A percentile compares a stretch with the other conserved stretches of the same genome.
Conservation (phyloP, 2,329 filamentous ascomycete genomes). For the Pseudofabraea citricarpa region DNA sequence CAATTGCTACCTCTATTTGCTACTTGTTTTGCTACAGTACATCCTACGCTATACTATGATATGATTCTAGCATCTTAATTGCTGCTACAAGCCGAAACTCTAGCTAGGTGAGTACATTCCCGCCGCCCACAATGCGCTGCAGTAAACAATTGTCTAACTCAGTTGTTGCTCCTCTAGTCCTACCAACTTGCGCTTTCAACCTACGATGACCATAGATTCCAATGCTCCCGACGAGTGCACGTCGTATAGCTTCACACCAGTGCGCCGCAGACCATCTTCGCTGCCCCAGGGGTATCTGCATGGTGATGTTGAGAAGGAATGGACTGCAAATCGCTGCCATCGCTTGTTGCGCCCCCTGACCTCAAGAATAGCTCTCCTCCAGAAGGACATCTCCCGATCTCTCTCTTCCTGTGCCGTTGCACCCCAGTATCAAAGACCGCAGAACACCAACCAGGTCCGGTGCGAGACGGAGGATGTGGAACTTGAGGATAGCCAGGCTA, state of each 20-base stretch:
- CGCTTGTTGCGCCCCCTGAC: constrained; percentile 37
- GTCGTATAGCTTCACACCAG: constrained; percentile 21
- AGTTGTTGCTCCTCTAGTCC: not conserved
- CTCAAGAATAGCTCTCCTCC: constrained; percentile 36
- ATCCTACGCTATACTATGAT: too few species aligned
- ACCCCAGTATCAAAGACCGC: not conserved
- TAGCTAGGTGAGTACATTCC: not conserved
- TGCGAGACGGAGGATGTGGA: not conserved
- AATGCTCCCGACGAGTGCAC: too few species aligned
- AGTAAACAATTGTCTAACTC: not conserved
- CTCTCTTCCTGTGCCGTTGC: constrained; percentile 10
- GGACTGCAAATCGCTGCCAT: constrained; percentile 39
- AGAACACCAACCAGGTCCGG: not conserved
- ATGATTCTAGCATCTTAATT: too few species aligned
- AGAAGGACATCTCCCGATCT: constrained; percentile 28
- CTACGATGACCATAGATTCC: too few species aligned
- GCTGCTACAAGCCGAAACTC: too few species aligned
- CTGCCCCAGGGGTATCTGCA: constrained; percentile 14
- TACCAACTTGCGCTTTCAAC: not conserved
- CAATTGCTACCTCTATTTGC: not conserved
- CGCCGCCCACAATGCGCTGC: not conserved
- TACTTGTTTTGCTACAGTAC: not conserved
- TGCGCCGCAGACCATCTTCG: constrained; percentile 18
- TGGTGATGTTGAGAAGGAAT: constrained; percentile 20
- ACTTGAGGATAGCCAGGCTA: constrained; percentile 3